Conservation (phyloP, 2,329 filamentous ascomycete species). For the Nigrospora osmanthi region DNA sequence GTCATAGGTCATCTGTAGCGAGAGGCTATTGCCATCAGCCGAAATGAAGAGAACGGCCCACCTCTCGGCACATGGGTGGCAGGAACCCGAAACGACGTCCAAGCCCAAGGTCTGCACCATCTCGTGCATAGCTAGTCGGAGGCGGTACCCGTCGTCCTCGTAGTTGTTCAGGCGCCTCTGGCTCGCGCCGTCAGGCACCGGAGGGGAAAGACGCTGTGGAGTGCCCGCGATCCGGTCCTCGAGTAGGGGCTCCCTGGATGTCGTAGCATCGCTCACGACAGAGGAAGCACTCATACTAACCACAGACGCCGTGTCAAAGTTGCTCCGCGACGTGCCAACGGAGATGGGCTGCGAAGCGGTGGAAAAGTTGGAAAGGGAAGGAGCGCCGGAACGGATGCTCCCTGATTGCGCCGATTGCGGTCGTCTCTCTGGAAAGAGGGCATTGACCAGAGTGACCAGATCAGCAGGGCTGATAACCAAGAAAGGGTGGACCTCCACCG, state of each 20-base stretch:
- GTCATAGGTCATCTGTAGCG: slow-evolving; percentile 65
- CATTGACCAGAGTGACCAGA: slow-evolving; percentile 71
- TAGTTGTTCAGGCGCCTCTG: slow-evolving; percentile 41
- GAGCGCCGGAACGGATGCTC: slow-evolving; percentile 59
- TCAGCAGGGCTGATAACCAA: slow-evolving; percentile 75
- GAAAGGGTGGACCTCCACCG: slow-evolving; percentile 72
- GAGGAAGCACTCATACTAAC: slow-evolving; percentile 68
- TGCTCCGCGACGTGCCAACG: slow-evolving; percentile 47
- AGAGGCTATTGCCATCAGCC: slow-evolving; percentile 61
- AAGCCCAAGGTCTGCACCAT: slow-evolving; percentile 59
- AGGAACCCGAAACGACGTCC: slow-evolving; percentile 58
- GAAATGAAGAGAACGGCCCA: slow-evolving; percentile 81
- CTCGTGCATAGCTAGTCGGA: slow-evolving; percentile 62
- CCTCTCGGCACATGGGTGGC: slow-evolving; percentile 73
- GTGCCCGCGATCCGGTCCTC: slow-evolving; percentile 44
- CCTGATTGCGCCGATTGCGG: slow-evolving; percentile 55
- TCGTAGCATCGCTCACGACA: slow-evolving; percentile 61
- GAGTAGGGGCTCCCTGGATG: slow-evolving; percentile 55
- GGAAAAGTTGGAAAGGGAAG: slow-evolving; percentile 60
- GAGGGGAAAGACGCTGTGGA: slow-evolving; percentile 47
- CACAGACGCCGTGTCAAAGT: slow-evolving; percentile 60
- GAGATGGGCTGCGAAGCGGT: slow-evolving; percentile 60
- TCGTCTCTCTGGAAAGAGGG: slow-evolving; percentile 70
- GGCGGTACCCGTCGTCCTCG: slow-evolving; percentile 56
- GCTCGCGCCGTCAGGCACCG: slow-evolving; percentile 34